Percentiles rank a stretch among this genome's conserved stretches.
Evolutionary conservation across 179 eudicot genomes (phyloP).

Genomic region (Silene vulgaris): DNA sequence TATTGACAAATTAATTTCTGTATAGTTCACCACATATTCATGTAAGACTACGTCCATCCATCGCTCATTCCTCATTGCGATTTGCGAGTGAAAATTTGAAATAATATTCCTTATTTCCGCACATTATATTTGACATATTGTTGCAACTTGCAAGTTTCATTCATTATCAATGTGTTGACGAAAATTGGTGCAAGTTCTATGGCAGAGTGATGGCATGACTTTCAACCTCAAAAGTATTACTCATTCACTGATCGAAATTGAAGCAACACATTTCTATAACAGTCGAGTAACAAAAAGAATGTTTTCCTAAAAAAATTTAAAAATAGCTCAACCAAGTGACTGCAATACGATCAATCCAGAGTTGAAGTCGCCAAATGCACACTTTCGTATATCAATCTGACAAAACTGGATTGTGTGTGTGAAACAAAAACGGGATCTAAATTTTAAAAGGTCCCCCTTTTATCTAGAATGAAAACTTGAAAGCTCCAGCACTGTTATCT

Average conservation of each 20-base stretch:
- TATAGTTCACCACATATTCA: conserved; percentile 26
- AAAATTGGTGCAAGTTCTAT: no score
- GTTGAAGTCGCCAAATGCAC: no score
- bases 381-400: background rate
- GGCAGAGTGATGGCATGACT: no score
- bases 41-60: conserved; percentile 27
- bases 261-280: background rate
- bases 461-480: conserved; percentile 67
- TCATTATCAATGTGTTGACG: background rate
- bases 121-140: background rate
- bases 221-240: no score
- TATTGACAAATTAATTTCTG: conserved; percentile 23
- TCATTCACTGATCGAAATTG: no score
- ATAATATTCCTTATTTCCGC: conserved; percentile 9
- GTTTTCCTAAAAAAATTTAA: background rate
- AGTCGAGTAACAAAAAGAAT: background rate
- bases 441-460: background rate
- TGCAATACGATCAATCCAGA: background rate
- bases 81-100: conserved; percentile 16
- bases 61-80: conserved; percentile 16
- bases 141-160: background rate
- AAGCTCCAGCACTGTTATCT: conserved; percentile 71
- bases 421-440: background rate
- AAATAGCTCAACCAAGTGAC: background rate
- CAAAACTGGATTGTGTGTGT: background rate